Evolutionary conservation across 2,329 filamentous ascomycete species (phyloP).

Genomic region (Diaporthe velutina): DNA sequence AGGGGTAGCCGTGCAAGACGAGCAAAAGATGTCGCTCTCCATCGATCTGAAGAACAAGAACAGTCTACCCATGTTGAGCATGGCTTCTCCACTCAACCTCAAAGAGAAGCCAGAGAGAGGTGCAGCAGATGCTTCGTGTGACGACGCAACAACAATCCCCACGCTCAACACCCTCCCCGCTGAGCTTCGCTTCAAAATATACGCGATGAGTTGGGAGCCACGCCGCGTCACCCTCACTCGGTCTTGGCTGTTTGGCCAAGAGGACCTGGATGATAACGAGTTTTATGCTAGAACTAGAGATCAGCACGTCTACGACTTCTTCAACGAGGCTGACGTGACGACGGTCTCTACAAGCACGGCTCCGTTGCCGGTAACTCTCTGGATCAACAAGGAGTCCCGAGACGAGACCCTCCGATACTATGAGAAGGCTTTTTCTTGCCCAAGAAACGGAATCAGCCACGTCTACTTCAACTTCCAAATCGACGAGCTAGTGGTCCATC

Average conservation of each 20-base stretch:
- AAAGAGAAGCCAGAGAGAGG: neutral
- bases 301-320: neutral
- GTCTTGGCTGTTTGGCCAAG: neutral
- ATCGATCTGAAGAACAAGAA: neutral
- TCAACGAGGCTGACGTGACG: neutral
- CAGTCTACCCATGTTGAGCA: neutral
- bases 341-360: neutral
- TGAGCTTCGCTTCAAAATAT: constrained; percentile 12
- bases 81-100: neutral
- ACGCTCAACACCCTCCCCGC: neutral
- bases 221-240: neutral
- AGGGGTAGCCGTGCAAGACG: neutral
- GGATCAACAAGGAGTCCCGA: neutral
- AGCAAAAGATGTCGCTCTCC: neutral
- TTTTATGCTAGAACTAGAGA: neutral
- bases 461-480: constrained; percentile 8
- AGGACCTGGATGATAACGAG: neutral
- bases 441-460: neutral
- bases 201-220: neutral
- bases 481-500: neutral
- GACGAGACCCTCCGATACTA: neutral
- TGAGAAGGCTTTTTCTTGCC: neutral
- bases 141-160: neutral
- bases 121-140: neutral
- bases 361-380: neutral